Base-by-base conservation (phyloP, 2,329 filamentous ascomycete species). In the Diplodia scrobiculata region DNA sequence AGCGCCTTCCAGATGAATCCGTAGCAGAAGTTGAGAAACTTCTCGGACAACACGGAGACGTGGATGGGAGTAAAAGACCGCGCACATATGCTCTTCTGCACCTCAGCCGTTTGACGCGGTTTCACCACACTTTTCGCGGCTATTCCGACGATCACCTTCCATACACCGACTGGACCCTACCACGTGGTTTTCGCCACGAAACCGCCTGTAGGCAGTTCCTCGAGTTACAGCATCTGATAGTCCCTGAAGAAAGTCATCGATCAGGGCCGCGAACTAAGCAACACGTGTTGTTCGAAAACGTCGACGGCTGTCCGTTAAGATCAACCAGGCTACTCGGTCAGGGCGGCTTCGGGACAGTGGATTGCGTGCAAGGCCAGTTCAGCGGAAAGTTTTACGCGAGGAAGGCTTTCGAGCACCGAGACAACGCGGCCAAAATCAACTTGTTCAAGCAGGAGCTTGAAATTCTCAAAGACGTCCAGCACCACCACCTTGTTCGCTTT, bases 401-500 rank as follows among this genome's bases (percentile, higher is more conserved):
- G 10, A 41, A 55, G 34, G 1, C 9, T 17, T 36, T 14, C 3
- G 7, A 41, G 2, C n/a, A 36, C 27, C 6, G 19, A 21, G 19
- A 17, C 34, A 5, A 27, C 2, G 19, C 19, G 19, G n/a, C 19
- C 17, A 38, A 7, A 17, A 14, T 55, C 13, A 4, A 21, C 5
- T 11, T n/a, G 2, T 55, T 41, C 19, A 36, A 41, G 34, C 14
- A 10, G 19, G 72, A 73, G 54, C 29, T 73, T 0, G 41, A 32
- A 0, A 66, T 32, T 3, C 60, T 73, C 25, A 70, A 72, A 41
- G 47, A 38, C 2, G n/a, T 72, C 1, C 54, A 48, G 4, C 71
- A 73, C 48, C 36, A 21, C 1, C 72, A 74, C 32, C 67, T 71
- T 1, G 69, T 73, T 1, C 62, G 72, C n/a, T 63, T 71, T 2